Evolutionary conservation across 2,329 filamentous ascomycete species (phyloP), one percentile per base, ranked within the genome.

Genomic region (Colletotrichum sansevieriae): DNA sequence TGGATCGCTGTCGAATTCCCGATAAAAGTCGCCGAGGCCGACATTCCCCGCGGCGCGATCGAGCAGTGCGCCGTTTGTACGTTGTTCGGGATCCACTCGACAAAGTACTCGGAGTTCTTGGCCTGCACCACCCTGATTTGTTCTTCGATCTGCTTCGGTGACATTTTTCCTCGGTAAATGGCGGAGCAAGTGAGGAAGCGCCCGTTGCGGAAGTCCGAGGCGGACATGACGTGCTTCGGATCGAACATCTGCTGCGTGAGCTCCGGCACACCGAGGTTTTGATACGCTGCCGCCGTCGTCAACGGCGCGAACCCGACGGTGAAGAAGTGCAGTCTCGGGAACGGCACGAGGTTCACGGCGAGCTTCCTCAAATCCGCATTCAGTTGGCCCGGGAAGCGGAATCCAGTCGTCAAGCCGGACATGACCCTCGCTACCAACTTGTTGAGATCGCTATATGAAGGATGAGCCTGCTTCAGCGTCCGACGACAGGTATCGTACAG

Each of bases 201-300:
- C 83, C 96, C 96, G 84, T 98, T 98, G 78, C 96, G 93, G 94
- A 98, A 99, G 87, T 99, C 96, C 72, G 95, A 97, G 73, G 96
- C 96, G 85, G 96, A 95, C 96, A 99, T 99, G 95, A 99, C 98
- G 91, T 99, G 99, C 94, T 98, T 98, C 79, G 96, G 95, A 88
- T 99, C 96, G 88, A 97, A 99, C 94, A 99, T 98, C 85, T 99
- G 96, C 88, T 98, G 96, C 78, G 96, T 98, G 83, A 99, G 90
- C 88, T 99, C 96, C 67, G 96, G 95, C 71, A 99, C 96, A 78
- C 92, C 95, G 82, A 98, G 92, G 75, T 96, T 95, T 80, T 96
- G 95, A 95, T 98, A 99, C 91, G 78, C 84, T 81, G 72, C 84
- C 83, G 83, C 93, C 96, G 83, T 55, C 1, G 96, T 98, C 78